A percentile compares a stretch with the other conserved stretches of the same genome.
Conservation (phyloP, 2,329 filamentous ascomycete species). For the Penicillium sp. region DNA sequence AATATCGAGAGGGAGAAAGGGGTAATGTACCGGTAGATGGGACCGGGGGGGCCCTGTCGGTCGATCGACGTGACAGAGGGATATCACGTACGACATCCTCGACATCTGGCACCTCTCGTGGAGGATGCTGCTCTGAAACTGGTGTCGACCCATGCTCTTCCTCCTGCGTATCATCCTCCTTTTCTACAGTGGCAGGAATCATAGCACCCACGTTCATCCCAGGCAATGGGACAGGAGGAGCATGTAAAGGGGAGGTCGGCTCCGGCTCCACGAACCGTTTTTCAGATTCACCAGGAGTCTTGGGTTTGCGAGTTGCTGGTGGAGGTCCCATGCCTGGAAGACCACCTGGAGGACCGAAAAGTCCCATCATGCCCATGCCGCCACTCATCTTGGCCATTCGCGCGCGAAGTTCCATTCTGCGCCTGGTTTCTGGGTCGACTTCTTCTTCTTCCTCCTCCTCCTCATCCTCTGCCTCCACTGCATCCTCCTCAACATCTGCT, state of each 20-base stretch:
- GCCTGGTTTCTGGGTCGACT: constrained; percentile 76
- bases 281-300: constrained; percentile 35
- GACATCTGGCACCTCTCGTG: constrained; percentile 49
- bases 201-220: constrained; percentile 55
- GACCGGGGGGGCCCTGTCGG: constrained; percentile 39
- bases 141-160: constrained; percentile 41
- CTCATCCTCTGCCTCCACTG: constrained; percentile 59
- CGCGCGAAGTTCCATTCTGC: constrained; percentile 81
- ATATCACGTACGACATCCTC: constrained; percentile 44
- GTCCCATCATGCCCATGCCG: constrained; percentile 92
- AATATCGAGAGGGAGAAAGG: not conserved
- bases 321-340: constrained; percentile 55
- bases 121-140: constrained; percentile 37
- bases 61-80: constrained; percentile 28
- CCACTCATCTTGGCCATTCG: constrained; percentile 99
- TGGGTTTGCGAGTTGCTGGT: constrained; percentile 45
- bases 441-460: constrained; percentile 70
- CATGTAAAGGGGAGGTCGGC: constrained; percentile 25
- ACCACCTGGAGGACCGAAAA: constrained; percentile 71
- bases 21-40: constrained; percentile 45
- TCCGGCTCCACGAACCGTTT: constrained; percentile 30
- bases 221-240: constrained; percentile 54
- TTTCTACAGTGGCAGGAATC: constrained; percentile 44
- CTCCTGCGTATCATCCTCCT: constrained; percentile 42
- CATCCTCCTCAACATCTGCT: constrained; percentile 49